Evolutionary conservation across 83 land plant species (phyloP), one percentile per base, ranked within the genome.

Genomic region (Picea abies): DNA sequence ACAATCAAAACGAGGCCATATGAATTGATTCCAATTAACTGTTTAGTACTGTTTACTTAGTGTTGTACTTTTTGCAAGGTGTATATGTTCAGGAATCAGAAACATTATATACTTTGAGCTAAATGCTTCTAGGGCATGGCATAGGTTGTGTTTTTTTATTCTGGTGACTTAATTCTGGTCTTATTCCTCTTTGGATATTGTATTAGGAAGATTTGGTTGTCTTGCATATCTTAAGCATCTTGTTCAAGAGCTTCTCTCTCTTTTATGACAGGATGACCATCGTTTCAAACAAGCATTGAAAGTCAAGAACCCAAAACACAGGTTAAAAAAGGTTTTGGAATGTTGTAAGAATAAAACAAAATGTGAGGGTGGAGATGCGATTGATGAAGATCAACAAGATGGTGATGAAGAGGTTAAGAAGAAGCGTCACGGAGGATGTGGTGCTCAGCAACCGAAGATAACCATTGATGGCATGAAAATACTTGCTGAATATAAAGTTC

Each of bases 381-480:
- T 94, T 75, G 92, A 86, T 22, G 91, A 91, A 72, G 89, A 84
- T 56, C 85, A 85, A 70, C 85, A 88, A 81, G 56, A 52, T 52
- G 56, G 56, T 52, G 56, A 52, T 11, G 85, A 63, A 20, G 85
- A 89, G 26, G 95, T 92, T 86, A 98, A 94, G 68, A 11, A 10
- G 56, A 52, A 52, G 56, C 86, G 90, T 2, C 92, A 94, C 44
- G 98, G 99, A 79, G 99, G 99, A 41, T 98, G 99, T 91, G 99
- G 99, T 68, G 96, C 97, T 67, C 93, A 89, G 84, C 99, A 98
- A 84, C 99, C 99, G 62, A 96, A 92, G 79, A 87, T 93, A 17
- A 85, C 90, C 19, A 91, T 98, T 83, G 99, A 98, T 61, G 99
- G 99, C 8, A 96, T 98, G 99, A 98, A 96, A 76, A 93, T 98